These are phyloP conservation scores for Heracleum sosnowskyi DNA, from an alignment of 129 eudicot species.

Conservation along the genomic window DNA sequence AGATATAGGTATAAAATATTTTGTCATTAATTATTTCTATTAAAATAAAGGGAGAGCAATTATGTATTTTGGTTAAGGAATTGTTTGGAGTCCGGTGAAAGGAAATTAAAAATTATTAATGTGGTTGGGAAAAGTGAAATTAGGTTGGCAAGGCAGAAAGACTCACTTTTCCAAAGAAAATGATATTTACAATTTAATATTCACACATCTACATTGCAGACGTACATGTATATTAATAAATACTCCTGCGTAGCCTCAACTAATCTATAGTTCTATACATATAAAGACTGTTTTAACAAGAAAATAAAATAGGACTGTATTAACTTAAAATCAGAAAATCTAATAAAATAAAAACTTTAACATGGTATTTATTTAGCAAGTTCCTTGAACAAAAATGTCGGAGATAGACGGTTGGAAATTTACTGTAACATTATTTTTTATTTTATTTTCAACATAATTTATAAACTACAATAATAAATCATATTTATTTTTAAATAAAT, in stretches of 20 bases:
- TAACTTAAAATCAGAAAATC: no score
- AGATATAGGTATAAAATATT: slow-evolving; percentile 30
- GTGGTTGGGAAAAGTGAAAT: slow-evolving; percentile 78
- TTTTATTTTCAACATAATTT: no score
- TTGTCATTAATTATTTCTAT: slow-evolving; percentile 43
- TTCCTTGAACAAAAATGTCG: no score
- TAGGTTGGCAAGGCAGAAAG: slow-evolving; percentile 91
- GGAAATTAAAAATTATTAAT: slow-evolving; percentile 26
- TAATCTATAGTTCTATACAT: no score
- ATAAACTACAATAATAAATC: no score
- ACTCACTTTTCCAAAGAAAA: slow-evolving; percentile 8
- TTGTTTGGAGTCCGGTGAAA: slow-evolving; percentile 74
- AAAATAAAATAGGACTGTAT: background rate
- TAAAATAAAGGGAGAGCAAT: slow-evolving; percentile 34
- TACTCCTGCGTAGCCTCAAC: no score
- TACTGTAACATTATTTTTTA: no score
- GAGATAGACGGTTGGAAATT: no score
- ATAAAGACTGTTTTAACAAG: background rate
- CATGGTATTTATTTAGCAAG: no score
- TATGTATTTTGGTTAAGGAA: slow-evolving; percentile 73
- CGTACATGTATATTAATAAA: background rate
- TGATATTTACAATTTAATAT: background rate
- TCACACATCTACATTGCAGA: background rate
- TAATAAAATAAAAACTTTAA: no score
- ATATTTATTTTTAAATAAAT: no score